Evolutionary conservation across 23 red algal species (phyloP).

Genomic region (Gracilaria gracilis): DNA sequence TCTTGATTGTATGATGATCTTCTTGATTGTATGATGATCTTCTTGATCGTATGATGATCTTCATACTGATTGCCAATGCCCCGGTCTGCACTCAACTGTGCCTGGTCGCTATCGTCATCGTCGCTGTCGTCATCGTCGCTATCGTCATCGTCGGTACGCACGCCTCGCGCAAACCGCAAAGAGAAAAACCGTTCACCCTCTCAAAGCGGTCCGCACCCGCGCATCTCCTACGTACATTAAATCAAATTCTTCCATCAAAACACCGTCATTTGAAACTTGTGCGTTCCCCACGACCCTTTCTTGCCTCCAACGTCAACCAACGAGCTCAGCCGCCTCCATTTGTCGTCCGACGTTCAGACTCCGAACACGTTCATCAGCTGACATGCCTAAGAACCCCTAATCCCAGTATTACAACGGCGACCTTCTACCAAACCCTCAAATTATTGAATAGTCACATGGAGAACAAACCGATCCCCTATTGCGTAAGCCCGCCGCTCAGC

Average conservation of each 20-base stretch:
- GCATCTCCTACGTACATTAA: not conserved
- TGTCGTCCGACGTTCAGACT: too few relatives aligned
- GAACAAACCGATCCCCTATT: not conserved
- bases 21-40: not conserved
- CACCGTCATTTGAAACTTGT: not conserved
- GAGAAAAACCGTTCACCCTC: not conserved
- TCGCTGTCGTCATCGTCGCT: not conserved
- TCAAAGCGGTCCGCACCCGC: not conserved
- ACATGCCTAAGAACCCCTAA: not conserved
- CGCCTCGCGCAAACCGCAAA: not conserved
- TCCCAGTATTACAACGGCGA: too few relatives aligned
- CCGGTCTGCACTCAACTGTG: too few relatives aligned
- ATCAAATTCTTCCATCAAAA: not conserved
- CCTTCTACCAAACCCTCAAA: not conserved
- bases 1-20: not conserved
- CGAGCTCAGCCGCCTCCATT: not conserved
- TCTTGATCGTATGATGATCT: too few relatives aligned
- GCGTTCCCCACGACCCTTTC: not conserved
- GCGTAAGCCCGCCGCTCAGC: not conserved
- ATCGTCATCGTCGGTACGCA: not conserved
- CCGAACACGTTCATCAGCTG: not conserved
- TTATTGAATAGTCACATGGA: not conserved
- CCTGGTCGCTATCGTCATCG: not conserved
- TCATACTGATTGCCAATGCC: too few relatives aligned
- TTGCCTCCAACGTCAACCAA: not conserved